Evolutionary conservation across 108 stramenopile genomes (phyloP), one percentile per base, ranked within the genome.

Genomic region (Nitzschia palea): DNA sequence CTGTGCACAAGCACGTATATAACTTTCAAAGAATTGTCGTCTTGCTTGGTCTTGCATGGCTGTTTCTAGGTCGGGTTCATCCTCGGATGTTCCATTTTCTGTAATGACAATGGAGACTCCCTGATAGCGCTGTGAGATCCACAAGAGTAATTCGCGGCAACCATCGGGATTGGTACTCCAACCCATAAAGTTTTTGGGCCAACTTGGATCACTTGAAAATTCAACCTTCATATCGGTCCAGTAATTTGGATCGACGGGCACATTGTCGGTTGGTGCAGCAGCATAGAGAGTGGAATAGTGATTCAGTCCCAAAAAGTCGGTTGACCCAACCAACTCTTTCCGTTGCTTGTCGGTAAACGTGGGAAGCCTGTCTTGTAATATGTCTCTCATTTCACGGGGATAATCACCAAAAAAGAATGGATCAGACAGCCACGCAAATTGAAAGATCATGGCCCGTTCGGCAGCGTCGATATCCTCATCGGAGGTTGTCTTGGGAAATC

Each of bases 251-350:
- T 76, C 81, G 14, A 29, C 45, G 23, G 65, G 31, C n/a, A n/a
- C n/a, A 15, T 62, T 17, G n/a, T 15, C 28, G 2, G 18, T 36
- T 0, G 85, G 88, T 36, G 51, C 57, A 4, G 83, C 67, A 37
- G 82, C 86, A 50, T 85, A 61, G 14, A 77, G 36, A 3, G 80
- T 77, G 4, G 88, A 86, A 77, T 96, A 98, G 61, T 95, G 92
- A 71, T 98, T 98, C 18, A 98, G 65, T 0, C 97, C 97, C 36
- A 98, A 75, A 71, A 96, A 97, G 64, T 98, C 97, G 20, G 64
- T 53, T 36, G 85, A 86, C 2, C 83, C 88, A 34, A 61, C 57
- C 20, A 98, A 37, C 27, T 70, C 57, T 25, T 71, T 29, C 15
- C 44, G 65, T 23, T 77, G 44, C 61, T 93, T 80, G 30, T 76